phyloP scores from a whole-genome alignment of 1,284 basidiomycete species.

The Ceratobasidium sp. region DNA sequence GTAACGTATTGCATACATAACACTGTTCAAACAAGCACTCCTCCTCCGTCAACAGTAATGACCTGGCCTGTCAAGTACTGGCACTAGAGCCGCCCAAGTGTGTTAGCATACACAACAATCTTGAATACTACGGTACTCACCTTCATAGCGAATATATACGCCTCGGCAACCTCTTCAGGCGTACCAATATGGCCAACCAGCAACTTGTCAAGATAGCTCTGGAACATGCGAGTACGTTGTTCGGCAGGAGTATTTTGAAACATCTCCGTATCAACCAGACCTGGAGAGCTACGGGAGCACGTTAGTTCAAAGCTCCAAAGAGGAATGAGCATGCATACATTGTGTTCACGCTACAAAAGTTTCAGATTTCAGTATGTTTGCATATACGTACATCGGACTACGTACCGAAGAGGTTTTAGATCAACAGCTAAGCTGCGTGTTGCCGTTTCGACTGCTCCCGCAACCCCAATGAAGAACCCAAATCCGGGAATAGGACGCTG shows the following conservation, averaged over 20 bases:
- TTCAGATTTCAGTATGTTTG: not conserved
- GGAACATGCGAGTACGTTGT: not conserved
- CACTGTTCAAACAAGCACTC: constrained; percentile 19
- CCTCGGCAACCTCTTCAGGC: constrained; percentile 45
- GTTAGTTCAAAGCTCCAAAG: too few species aligned
- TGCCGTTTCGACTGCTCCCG: constrained; percentile 21
- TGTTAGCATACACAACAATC: not conserved
- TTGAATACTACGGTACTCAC: constrained; percentile 3
- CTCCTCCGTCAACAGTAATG: constrained; percentile 20
- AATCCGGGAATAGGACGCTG: not conserved
- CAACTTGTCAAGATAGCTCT: not conserved
- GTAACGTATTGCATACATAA: too few species aligned
- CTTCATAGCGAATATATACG: constrained; percentile 47
- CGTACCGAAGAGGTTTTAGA: constrained; percentile 28
- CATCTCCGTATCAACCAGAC: constrained; percentile 39
- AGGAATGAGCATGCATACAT: constrained; percentile 9
- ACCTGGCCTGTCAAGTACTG: constrained; percentile 17
- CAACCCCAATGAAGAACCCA: not conserved
- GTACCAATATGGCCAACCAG: constrained; percentile 21
- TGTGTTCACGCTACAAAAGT: constrained; percentile 23
- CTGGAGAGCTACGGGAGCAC: not conserved
- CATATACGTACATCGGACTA: not conserved
- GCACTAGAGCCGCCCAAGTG: not conserved
- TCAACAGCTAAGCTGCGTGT: constrained; percentile 26
- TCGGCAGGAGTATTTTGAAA: not conserved